Conservation (phyloP, 2,329 filamentous ascomycete species). For the Botrytis elliptica region DNA sequence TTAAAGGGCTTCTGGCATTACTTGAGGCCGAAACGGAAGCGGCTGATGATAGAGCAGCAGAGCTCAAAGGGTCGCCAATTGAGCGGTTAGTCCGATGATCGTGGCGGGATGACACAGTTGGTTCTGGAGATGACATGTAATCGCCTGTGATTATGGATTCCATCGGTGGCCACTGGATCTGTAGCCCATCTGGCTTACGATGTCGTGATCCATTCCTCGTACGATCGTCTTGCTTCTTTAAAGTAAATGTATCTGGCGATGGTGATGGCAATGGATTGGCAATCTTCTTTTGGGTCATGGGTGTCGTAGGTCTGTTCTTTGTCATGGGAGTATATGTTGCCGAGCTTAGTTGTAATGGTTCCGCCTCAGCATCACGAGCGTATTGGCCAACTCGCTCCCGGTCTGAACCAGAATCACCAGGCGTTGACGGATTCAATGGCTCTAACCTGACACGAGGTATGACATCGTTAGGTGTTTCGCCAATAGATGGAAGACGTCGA, state of each 20-base stretch:
- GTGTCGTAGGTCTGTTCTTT: constrained; percentile 62
- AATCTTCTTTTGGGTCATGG: constrained; percentile 57
- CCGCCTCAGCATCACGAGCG: constrained; percentile 36
- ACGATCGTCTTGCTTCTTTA: constrained; percentile 58
- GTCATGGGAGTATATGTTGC: constrained; percentile 36
- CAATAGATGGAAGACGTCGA: constrained; percentile 73
- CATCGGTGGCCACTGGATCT: constrained; percentile 57
- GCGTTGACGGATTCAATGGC: constrained; percentile 43
- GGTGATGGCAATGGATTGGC: constrained; percentile 65
- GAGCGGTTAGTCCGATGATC: constrained; percentile 39
- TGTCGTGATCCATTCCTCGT: constrained; percentile 71
- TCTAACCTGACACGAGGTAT: constrained; percentile 43
- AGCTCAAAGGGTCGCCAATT: constrained; percentile 38
- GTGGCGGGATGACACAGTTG: constrained; percentile 52
- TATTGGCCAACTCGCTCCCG: constrained; percentile 43
- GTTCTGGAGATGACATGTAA: constrained; percentile 55
- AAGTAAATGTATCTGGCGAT: constrained; percentile 61
- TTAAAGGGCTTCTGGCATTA: constrained; percentile 43
- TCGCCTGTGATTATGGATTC: constrained; percentile 52
- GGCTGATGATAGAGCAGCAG: constrained; percentile 45
- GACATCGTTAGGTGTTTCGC: constrained; percentile 60
- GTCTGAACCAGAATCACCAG: constrained; percentile 49
- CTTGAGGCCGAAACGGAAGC: constrained; percentile 55
- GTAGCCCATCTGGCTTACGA: constrained; percentile 74
- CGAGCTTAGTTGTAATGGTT: constrained; percentile 42